Conservation (phyloP, 306 rosid species). For the Cucurbita argyrosperma region DNA sequence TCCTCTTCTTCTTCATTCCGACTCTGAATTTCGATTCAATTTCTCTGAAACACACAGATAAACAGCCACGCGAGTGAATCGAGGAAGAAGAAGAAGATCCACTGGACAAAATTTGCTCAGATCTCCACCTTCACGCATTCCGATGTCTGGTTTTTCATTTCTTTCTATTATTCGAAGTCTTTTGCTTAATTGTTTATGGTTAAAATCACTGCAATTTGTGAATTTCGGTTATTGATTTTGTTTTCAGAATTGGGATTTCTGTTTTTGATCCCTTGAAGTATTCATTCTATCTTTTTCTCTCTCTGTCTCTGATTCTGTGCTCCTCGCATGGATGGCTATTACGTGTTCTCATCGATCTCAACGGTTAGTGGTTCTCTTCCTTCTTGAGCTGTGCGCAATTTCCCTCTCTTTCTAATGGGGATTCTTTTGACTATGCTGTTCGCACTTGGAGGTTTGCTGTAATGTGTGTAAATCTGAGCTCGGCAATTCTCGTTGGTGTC, state of each 20-base stretch:
- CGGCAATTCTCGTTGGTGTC: background rate
- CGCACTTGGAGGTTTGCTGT: background rate
- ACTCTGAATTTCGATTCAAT: background rate
- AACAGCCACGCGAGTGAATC: background rate
- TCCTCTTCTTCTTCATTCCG: background rate
- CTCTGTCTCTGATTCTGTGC: constrained; percentile 18
- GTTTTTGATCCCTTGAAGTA: background rate
- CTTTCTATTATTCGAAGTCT: background rate
- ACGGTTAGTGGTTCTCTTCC: constrained; percentile 29
- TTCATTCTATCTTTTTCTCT: background rate
- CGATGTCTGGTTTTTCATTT: constrained; percentile 17
- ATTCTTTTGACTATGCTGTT: background rate
- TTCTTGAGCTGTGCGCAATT: constrained; percentile 15
- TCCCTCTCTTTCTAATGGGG: constrained; percentile 2
- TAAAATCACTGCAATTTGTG: background rate
- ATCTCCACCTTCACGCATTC: constrained; percentile 52
- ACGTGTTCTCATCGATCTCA: constrained; percentile 23
- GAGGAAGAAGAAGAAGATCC: background rate
- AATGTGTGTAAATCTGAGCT: background rate
- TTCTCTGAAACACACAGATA: constrained; percentile 1
- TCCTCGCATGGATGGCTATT: constrained; percentile 34
- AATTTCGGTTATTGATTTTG: background rate
- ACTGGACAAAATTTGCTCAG: constrained; percentile 4
- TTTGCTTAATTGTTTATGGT: background rate
- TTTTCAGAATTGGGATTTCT: background rate